Conservation (phyloP, 192 early-diverging fungal species). For the Mortierella claussenii region DNA sequence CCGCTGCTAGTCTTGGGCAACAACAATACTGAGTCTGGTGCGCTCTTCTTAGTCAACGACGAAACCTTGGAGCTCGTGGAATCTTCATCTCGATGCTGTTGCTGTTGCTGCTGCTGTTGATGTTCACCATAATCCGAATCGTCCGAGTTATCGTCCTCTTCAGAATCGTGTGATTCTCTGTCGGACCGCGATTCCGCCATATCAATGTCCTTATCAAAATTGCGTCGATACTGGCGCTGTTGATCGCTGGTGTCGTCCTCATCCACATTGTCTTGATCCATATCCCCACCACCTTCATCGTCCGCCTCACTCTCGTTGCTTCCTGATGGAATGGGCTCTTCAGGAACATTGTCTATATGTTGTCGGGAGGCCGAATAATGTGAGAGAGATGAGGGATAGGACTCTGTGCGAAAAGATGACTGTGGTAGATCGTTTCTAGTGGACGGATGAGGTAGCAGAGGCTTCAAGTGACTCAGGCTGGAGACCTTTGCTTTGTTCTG, state of each 20-base stretch:
- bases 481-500: not conserved
- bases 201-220: slow-evolving; percentile 9
- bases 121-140: slow-evolving; percentile 10
- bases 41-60: not conserved
- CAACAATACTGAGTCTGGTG: not conserved
- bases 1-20: not conserved
- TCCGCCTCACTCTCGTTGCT: slow-evolving; percentile 11
- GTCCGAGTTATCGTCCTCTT: slow-evolving; percentile 6
- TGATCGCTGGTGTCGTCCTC: not conserved
- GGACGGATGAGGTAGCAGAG: slow-evolving; percentile 24
- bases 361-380: too few relatives aligned
- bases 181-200: not conserved
- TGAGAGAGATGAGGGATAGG: too few relatives aligned
- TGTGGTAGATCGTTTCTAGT: too few relatives aligned
- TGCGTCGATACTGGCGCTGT: not conserved
- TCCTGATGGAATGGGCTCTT: too few relatives aligned
- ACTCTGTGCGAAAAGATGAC: too few relatives aligned
- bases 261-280: slow-evolving; percentile 8
- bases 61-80: too few relatives aligned
- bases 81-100: too few relatives aligned
- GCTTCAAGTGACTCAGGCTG: slow-evolving; percentile 24
- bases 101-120: too few relatives aligned
- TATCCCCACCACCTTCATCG: slow-evolving; percentile 2
- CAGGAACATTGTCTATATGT: too few relatives aligned
- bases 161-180: not conserved